These are phyloP conservation scores for Xylariaceae sp. DNA, from an alignment of 2,329 filamentous ascomycete species.

Conservation along the genomic window DNA sequence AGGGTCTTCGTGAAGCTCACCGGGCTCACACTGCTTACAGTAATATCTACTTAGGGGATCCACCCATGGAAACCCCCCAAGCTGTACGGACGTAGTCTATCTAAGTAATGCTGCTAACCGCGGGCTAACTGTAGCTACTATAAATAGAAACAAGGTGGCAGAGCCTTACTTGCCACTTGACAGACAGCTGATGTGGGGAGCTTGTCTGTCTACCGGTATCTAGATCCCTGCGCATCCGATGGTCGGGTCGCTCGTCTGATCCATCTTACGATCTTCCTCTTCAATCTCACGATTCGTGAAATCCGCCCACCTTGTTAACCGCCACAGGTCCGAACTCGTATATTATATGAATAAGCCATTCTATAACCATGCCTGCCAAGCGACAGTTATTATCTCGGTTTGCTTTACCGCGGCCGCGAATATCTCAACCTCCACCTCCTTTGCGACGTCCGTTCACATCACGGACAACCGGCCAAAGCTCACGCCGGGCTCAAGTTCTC, in stretches of 20 bases:
- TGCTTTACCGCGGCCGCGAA: conserved; percentile 20
- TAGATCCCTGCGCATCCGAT: not conserved
- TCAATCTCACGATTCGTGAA: not conserved
- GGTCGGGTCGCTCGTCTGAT: not conserved
- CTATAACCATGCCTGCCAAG: conserved; percentile 25
- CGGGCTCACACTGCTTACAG: no score
- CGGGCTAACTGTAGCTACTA: no score
- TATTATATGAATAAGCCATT: not conserved
- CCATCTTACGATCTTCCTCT: not conserved
- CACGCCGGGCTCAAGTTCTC: conserved; percentile 16
- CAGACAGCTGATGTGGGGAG: not conserved
- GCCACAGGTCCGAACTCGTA: not conserved
- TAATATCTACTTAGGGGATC: no score
- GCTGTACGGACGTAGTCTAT: no score
- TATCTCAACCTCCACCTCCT: conserved; percentile 14
- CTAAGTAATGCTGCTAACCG: no score
- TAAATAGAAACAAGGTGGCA: not conserved
- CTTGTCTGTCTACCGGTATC: not conserved
- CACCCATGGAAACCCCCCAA: no score
- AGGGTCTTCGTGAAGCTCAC: no score
- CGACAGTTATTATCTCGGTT: conserved; percentile 24
- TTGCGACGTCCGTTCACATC: conserved; percentile 23
- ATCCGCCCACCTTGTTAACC: not conserved
- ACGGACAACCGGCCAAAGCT: conserved; percentile 17
- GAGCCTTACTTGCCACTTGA: not conserved